Evolutionary conservation across 108 stramenopile genomes (phyloP).

Genomic region (Pseudonitzschia pungens): DNA sequence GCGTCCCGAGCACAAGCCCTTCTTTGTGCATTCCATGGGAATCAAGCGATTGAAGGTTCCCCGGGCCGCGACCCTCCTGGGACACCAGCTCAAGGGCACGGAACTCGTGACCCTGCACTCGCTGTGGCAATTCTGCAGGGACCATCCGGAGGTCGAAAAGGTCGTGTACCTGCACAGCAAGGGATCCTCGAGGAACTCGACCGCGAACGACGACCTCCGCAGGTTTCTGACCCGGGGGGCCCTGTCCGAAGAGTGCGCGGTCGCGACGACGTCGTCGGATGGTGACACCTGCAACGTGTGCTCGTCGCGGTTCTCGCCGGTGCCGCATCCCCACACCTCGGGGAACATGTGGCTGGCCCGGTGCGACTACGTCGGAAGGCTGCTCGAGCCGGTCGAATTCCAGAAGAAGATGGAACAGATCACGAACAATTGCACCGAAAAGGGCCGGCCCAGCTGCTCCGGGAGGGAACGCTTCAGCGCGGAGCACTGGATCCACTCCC

Average conservation of each 20-base stretch:
- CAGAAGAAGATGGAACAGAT: background rate
- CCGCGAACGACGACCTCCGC: background rate
- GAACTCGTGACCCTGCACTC: conserved; percentile 10
- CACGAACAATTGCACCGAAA: background rate
- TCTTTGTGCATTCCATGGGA: conserved; percentile 11
- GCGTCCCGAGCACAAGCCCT: conserved; percentile 2
- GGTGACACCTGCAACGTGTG: conserved; percentile 25
- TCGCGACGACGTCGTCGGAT: background rate
- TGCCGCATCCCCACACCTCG: background rate
- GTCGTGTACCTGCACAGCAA: conserved; percentile 25
- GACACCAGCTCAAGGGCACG: background rate
- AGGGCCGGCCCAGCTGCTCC: background rate
- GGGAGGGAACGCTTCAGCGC: conserved; percentile 5
- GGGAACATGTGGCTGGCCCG: conserved; percentile 25
- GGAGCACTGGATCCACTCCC: conserved; percentile 25
- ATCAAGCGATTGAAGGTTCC: background rate
- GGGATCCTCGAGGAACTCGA: conserved; percentile 6
- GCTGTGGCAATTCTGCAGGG: conserved; percentile 11
- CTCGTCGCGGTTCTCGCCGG: conserved; percentile 7
- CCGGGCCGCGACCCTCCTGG: background rate
- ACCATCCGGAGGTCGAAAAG: background rate
- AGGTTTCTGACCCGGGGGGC: conserved; percentile 9
- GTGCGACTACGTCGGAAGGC: conserved; percentile 18
- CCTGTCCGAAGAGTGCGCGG: conserved; percentile 13
- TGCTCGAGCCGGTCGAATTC: conserved; percentile 1